Evolutionary conservation across 2,329 filamentous ascomycete species (phyloP).

Genomic region (Akanthomyces uredinophilus): DNA sequence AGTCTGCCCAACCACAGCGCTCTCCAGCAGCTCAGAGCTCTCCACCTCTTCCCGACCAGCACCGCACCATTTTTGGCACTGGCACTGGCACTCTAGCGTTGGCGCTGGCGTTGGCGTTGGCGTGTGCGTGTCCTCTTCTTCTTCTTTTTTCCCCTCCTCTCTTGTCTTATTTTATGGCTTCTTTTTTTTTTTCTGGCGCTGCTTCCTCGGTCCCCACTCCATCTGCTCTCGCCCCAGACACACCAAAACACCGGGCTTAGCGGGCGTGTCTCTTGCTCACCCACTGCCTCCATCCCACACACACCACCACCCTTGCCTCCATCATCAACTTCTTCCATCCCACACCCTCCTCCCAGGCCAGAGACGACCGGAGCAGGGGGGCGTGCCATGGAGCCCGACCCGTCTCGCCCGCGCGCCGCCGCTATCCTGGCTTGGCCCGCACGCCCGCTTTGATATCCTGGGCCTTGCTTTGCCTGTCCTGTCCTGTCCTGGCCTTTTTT

Average conservation of each 20-base stretch:
- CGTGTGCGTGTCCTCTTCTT: not conserved
- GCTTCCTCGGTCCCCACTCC: not conserved
- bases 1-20: not conserved
- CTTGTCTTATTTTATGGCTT: not conserved
- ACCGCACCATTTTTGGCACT: not conserved
- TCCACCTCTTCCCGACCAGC: not conserved
- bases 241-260: constrained; percentile 11
- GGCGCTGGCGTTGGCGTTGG: not conserved
- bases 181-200: no score
- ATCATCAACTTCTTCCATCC: not conserved
- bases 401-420: constrained; percentile 12
- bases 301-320: constrained; percentile 1
- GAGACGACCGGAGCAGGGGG: not conserved
- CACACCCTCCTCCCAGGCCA: not conserved
- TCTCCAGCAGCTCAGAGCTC: no score
- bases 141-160: not conserved
- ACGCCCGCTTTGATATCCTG: constrained; percentile 13
- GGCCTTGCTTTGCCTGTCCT: not conserved
- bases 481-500: not conserved
- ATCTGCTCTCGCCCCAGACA: constrained; percentile 10
- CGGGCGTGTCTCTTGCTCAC: constrained; percentile 6
- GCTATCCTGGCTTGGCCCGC: constrained; percentile 10
- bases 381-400: constrained; percentile 14
- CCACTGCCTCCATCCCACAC: not conserved
- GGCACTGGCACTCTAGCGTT: not conserved